phyloP scores from a whole-genome alignment of 1,284 basidiomycete genomes.

The Phlebopus sp. region DNA sequence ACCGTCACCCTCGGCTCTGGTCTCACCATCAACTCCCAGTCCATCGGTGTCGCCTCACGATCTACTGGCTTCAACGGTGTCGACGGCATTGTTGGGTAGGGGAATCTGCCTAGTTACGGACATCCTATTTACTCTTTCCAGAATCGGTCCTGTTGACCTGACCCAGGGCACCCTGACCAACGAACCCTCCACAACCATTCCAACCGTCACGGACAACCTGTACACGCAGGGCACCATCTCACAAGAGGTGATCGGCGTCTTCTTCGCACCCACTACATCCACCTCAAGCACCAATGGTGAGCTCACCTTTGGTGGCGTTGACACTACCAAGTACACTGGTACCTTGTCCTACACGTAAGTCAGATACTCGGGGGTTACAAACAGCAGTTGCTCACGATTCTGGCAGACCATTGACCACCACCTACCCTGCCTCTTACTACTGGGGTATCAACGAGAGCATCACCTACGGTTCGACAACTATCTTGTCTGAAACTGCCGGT shows the following conservation, averaged over 20 bases:
- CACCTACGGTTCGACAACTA: constrained; percentile 45
- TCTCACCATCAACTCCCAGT: constrained; percentile 25
- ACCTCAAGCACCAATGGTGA: constrained; percentile 35
- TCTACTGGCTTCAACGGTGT: constrained; percentile 25
- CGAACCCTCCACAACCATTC: constrained; percentile 13
- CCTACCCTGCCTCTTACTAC: constrained; percentile 47
- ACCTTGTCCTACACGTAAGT: constrained; percentile 44
- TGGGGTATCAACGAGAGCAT: constrained; percentile 66
- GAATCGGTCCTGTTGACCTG: constrained; percentile 32
- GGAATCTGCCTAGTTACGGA: constrained; percentile 1
- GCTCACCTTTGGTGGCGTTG: constrained; percentile 49
- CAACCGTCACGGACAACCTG: constrained; percentile 39
- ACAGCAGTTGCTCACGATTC: constrained; percentile 1
- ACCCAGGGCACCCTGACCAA: constrained; percentile 26
- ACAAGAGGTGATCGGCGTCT: constrained; percentile 35
- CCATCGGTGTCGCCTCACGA: constrained; percentile 29
- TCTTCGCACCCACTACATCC: constrained; percentile 38
- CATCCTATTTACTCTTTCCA: constrained; percentile 25
- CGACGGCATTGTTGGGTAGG: constrained; percentile 31
- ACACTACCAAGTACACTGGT: constrained; percentile 47
- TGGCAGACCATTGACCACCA: constrained; percentile 44
- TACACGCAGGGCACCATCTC: constrained; percentile 31
- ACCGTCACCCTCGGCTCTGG: constrained; percentile 25
- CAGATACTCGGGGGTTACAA: neutral
- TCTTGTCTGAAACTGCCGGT: constrained; percentile 50